These are phyloP conservation scores for Tuber magnatum DNA, from an alignment of 495 filamentous ascomycete genomes.

Conservation along the genomic window DNA sequence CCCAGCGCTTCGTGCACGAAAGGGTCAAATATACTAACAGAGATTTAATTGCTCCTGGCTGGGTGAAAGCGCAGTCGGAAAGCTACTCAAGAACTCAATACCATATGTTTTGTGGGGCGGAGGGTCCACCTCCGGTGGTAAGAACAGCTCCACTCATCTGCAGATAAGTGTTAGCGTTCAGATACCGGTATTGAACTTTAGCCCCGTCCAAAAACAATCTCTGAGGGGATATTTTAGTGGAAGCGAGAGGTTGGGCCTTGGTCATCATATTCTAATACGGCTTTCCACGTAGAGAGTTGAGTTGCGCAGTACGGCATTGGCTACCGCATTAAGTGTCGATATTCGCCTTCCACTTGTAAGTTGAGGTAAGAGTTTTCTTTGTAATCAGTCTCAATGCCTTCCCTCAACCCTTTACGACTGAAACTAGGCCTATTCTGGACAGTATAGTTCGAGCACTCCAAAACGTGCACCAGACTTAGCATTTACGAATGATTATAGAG, in stretches of 20 bases:
- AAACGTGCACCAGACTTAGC: too few species aligned
- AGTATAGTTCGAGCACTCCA: too few species aligned
- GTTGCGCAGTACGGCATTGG: not conserved
- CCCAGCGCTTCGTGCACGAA: not conserved
- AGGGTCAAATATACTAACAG: not conserved
- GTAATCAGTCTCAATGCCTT: too few species aligned
- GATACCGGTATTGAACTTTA: not conserved
- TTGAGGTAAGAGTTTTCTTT: too few species aligned
- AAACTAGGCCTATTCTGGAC: too few species aligned
- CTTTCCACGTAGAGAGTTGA: not conserved
- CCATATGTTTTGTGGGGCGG: not conserved
- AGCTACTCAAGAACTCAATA: not conserved
- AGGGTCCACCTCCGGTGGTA: not conserved
- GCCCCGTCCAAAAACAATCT: not conserved
- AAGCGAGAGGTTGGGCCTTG: not conserved
- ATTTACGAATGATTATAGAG: too few species aligned
- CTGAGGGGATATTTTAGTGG: not conserved
- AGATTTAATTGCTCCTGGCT: not conserved
- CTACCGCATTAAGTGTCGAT: too few species aligned
- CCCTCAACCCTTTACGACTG: too few species aligned
- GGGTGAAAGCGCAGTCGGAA: not conserved
- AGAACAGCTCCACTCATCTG: not conserved
- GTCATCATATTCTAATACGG: not conserved
- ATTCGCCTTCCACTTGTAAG: too few species aligned
- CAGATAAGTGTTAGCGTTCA: not conserved